Conservation (phyloP, 352 stramenopile genomes). For the Peronospora farinosa region DNA sequence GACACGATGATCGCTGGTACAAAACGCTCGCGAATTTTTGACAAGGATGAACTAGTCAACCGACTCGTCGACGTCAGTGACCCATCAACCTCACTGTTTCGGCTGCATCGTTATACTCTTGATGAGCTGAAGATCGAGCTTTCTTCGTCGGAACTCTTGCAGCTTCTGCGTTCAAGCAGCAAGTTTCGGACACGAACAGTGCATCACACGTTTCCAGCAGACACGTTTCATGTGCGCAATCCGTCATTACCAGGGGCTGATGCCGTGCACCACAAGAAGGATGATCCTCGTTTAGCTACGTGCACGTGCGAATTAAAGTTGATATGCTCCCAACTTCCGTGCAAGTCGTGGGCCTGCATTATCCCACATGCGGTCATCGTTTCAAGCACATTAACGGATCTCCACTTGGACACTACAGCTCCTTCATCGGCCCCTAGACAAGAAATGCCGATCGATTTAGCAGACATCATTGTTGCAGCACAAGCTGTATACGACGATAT, state of each 20-base stretch:
- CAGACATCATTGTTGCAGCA: slow-evolving; percentile 32
- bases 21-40: slow-evolving; percentile 15
- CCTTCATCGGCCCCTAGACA: slow-evolving; percentile 15
- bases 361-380: slow-evolving; percentile 53
- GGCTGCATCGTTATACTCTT: slow-evolving; percentile 48
- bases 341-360: slow-evolving; percentile 47
- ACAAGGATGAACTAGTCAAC: slow-evolving; percentile 30
- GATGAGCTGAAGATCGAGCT: slow-evolving; percentile 41
- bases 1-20: not conserved
- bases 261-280: slow-evolving; percentile 23
- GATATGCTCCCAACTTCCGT: slow-evolving; percentile 28
- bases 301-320: slow-evolving; percentile 35
- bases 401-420: slow-evolving; percentile 24
- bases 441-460: slow-evolving; percentile 32
- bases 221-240: slow-evolving; percentile 23
- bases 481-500: slow-evolving; percentile 35
- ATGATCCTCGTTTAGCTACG: slow-evolving; percentile 34
- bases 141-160: slow-evolving; percentile 36
- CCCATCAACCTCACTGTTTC: slow-evolving; percentile 55
- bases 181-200: slow-evolving; percentile 42
- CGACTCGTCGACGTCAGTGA: slow-evolving; percentile 35
- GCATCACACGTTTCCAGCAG: slow-evolving; percentile 20
- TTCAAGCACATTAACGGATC: slow-evolving; percentile 19
- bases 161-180: slow-evolving; percentile 28
- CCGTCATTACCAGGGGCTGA: slow-evolving; percentile 18